phyloP scores from a whole-genome alignment of 768 basidiomycete genomes.

The Serendipita sp. region DNA sequence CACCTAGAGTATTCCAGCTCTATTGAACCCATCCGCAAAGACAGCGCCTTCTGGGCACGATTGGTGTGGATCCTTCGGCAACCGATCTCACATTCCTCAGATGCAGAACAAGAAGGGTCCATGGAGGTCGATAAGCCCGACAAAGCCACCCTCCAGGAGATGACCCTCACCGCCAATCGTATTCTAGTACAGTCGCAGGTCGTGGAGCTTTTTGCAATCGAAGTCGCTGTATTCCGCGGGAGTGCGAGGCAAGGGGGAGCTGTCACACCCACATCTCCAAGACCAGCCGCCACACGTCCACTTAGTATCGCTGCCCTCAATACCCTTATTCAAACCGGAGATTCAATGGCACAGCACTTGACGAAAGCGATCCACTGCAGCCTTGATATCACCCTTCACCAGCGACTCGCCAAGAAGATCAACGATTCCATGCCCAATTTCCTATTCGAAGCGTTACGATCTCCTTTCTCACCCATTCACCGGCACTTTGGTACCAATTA shows the following conservation, averaged over 20 bases:
- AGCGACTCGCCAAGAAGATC: slow-evolving; percentile 35
- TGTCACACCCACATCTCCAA: slow-evolving; percentile 14
- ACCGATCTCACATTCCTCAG: slow-evolving; percentile 60
- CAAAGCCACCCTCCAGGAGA: slow-evolving; percentile 10
- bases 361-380: slow-evolving; percentile 52
- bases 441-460: slow-evolving; percentile 44
- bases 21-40: slow-evolving; percentile 38
- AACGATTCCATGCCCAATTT: slow-evolving; percentile 40
- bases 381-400: slow-evolving; percentile 58
- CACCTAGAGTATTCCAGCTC: slow-evolving; percentile 50
- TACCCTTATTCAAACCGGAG: slow-evolving; percentile 13
- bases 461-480: slow-evolving; percentile 42
- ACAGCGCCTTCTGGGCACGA: slow-evolving; percentile 52
- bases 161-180: slow-evolving; percentile 50
- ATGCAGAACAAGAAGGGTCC: slow-evolving; percentile 39
- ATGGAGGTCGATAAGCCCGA: slow-evolving; percentile 26
- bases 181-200: slow-evolving; percentile 58
- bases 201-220: slow-evolving; percentile 55
- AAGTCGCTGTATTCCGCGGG: slow-evolving; percentile 23
- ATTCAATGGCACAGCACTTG: slow-evolving; percentile 34
- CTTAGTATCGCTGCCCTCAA: slow-evolving; percentile 10
- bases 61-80: slow-evolving; percentile 44
- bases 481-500: slow-evolving; percentile 72
- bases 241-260: slow-evolving; percentile 8
- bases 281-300: slow-evolving; percentile 11